Evolutionary conservation across 2,329 filamentous ascomycete species (phyloP), one percentile per base, ranked within the genome.

Genomic region (Phaeomoniella chlamydospora): DNA sequence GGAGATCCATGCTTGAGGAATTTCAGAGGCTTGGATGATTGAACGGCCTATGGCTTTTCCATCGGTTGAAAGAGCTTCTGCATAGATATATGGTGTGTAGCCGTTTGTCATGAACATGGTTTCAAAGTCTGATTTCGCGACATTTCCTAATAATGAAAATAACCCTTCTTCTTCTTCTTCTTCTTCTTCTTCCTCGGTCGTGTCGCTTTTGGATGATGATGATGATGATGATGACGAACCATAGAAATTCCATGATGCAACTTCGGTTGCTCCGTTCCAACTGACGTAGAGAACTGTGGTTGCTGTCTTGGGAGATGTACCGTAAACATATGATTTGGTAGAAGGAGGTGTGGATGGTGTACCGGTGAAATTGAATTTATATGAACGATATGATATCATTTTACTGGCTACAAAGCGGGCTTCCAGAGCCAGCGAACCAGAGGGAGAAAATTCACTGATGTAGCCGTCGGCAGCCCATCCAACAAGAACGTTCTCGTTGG

Each of bases 221-320:
- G n/a, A n/a, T n/a, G n/a, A n/a, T n/a, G n/a, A n/a, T n/a, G n/a
- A n/a, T n/a, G 22, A 5, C 19, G n/a, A 51, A 34, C 18, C 52
- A 43, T 53, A 58, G 41, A 60, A 54, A 4, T 48, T 45, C 55
- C 56, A 60, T 26, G 39, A 40, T 13, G 47, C 41, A 14, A 60
- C 52, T 19, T 53, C 54, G 4, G 57, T 60, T 4, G 57, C 57
- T 5, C 57, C 57, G 29, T 60, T 60, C 56, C 57, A 60, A 40
- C 56, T 58, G 9, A 53, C 56, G 34, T 60, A 60, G 35, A 56
- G 46, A 15, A 43, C 45, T 41, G 0, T 44, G 38, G 11, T 51
- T 44, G 5, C 41, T 39, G 3, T 47, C 41, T 13, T 41, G 44
- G 11, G 56, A 46, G 33, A 57, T 57, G 2, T 48, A 43, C 52